These are phyloP conservation scores for Linum tenue DNA, from an alignment of 345 rosid species.

Conservation along the genomic window DNA sequence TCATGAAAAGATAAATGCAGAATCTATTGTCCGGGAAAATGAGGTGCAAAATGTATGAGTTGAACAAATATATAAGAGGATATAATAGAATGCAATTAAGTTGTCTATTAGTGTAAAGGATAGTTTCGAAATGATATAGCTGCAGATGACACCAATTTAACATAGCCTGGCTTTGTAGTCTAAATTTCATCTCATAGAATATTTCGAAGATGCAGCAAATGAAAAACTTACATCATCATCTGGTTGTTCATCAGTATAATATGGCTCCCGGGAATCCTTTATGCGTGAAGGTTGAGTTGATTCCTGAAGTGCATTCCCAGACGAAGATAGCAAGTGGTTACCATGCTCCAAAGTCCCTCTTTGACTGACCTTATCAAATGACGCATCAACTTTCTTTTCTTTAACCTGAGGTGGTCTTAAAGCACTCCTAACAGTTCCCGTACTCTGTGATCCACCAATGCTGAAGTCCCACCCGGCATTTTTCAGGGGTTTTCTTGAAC, in stretches of 20 bases:
- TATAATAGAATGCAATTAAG: too few relatives aligned
- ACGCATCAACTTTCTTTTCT: constrained; percentile 65
- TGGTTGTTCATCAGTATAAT: constrained; percentile 30
- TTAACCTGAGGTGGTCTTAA: constrained; percentile 72
- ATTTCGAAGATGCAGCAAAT: neutral
- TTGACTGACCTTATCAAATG: constrained; percentile 45
- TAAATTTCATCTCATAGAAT: neutral
- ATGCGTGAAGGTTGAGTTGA: constrained; percentile 33
- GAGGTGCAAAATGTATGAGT: too few relatives aligned
- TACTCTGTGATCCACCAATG: constrained; percentile 65
- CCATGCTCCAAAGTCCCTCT: constrained; percentile 45
- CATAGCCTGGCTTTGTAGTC: too few relatives aligned
- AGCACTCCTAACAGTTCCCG: constrained; percentile 62
- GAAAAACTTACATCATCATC: constrained; percentile 58
- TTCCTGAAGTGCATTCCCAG: constrained; percentile 43
- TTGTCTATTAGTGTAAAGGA: too few relatives aligned
- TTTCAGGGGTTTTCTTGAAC: constrained; percentile 55
- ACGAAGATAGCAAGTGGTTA: constrained; percentile 33
- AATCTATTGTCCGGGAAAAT: too few relatives aligned
- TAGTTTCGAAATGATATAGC: too few relatives aligned
- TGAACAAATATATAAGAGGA: too few relatives aligned
- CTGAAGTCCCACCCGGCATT: constrained; percentile 98
- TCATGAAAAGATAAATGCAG: neutral
- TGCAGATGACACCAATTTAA: too few relatives aligned
- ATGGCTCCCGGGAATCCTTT: constrained; percentile 44